These are phyloP conservation scores for Protea cynaroides DNA, from an alignment of 164 flowering plant species.

Conservation along the genomic window DNA sequence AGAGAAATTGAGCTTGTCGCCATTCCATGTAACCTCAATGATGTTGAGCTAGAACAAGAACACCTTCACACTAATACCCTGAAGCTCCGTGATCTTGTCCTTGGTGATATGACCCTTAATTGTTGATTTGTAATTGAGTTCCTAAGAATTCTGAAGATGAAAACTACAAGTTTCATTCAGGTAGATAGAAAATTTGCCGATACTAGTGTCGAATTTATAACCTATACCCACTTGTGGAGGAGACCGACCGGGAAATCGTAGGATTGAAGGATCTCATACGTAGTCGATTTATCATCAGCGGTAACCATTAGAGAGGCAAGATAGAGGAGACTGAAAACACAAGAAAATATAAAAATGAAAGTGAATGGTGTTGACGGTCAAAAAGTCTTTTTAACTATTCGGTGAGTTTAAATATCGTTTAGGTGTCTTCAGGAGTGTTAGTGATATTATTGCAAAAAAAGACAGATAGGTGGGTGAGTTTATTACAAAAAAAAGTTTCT, in stretches of 20 bases:
- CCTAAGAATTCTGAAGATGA: constrained; percentile 38
- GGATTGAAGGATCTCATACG: constrained; percentile 28
- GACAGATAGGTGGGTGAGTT: too few species aligned
- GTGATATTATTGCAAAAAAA: too few species aligned
- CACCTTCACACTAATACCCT: constrained; percentile 52
- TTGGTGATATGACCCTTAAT: constrained; percentile 38
- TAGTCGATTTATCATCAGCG: constrained; percentile 13
- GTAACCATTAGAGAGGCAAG: background rate
- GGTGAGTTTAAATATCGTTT: too few species aligned
- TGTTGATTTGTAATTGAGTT: constrained; percentile 8
- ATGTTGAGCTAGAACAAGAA: constrained; percentile 53
- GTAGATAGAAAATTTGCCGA: constrained; percentile 49
- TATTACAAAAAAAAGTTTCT: too few species aligned
- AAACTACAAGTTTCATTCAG: constrained; percentile 44
- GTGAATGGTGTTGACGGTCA: too few species aligned
- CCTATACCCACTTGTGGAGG: constrained; percentile 49
- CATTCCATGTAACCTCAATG: constrained; percentile 34
- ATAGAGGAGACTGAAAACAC: background rate
- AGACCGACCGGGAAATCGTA: constrained; percentile 55
- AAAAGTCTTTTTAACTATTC: too few species aligned
- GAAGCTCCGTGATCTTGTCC: constrained; percentile 28
- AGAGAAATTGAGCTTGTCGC: constrained; percentile 46
- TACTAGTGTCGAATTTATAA: constrained; percentile 39
- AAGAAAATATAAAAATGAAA: too few species aligned
- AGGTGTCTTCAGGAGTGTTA: too few species aligned